Evolutionary conservation across 176 grass and related monocot genomes (phyloP), one percentile per base, ranked within the genome.

Genomic region (Thalia dealbata): DNA sequence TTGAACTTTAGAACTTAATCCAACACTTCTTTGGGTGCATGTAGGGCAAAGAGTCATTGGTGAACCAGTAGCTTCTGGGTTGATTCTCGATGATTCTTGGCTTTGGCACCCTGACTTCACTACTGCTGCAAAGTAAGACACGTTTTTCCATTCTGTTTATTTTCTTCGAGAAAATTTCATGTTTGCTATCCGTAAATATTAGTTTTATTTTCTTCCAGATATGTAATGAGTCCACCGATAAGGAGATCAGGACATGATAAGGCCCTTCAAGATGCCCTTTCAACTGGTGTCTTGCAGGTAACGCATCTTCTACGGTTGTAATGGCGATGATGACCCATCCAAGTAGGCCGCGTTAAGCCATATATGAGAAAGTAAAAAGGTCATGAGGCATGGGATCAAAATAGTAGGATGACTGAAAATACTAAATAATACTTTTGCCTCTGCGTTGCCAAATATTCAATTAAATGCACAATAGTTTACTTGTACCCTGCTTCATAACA

Each of bases 161-260:
- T 26, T 61, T 41, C 66, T 61, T 51, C 48, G 16, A 65, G 1
- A 68, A n/a, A 52, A n/a, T 43, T 45, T 28, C 38, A 78, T 28
- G 28, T 58, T 61, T 26, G 62, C 8, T 71, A 23, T 79, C 27
- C 35, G 79, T 82, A 8, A 32, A 38, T 21, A 14, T 84, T 61
- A 78, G 13, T 11, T 67, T 52, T 52, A 65, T 51, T 58, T 62
- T 69, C 14, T 80, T 84, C 45, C 82, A 97, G 90, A 83, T 97
- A 97, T 84, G 90, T 97, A 71, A 93, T 97, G 95, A 93, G 87
- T 59, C 95, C 95, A 74, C 95, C 95, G 58, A 92, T 97, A 76
- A 86, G 95, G 67, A 84, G 86, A 82, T 88, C 88, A 76, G 87
- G 85, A 67, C 95, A 97, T 71, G 83, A 77, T 64, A 84, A 88